phyloP scores from a whole-genome alignment of 345 rosid genomes.

The Tarenaya hassleriana region DNA sequence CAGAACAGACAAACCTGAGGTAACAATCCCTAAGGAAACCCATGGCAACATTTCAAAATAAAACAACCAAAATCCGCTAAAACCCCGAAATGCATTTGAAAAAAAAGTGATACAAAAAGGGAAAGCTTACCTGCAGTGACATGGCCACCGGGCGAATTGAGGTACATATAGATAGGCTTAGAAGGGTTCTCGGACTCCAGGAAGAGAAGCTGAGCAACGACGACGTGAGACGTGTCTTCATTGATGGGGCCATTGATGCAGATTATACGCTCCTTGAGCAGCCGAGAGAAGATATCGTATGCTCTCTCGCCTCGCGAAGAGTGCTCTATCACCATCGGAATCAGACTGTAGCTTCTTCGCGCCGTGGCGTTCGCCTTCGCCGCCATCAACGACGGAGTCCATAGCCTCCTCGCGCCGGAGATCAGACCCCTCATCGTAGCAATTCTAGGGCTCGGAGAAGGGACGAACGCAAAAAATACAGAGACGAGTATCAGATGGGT shows the following conservation, averaged over 20 bases:
- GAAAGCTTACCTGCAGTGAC: conserved; percentile 59
- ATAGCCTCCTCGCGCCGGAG: background rate
- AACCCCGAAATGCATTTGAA: no score
- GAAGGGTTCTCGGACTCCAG: conserved; percentile 83
- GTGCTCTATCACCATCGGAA: conserved; percentile 78
- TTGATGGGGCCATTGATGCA: conserved; percentile 71
- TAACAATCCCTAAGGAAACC: background rate
- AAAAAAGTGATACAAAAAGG: background rate
- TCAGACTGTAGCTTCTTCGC: conserved; percentile 41
- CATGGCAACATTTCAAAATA: background rate
- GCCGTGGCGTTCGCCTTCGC: background rate
- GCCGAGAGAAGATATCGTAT: conserved; percentile 75
- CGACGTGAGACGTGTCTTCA: conserved; percentile 79
- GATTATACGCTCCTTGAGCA: conserved; percentile 68
- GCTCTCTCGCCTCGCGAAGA: conserved; percentile 84
- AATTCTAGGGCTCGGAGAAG: background rate
- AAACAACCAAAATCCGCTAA: no score
- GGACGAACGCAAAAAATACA: background rate
- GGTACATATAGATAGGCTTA: conserved; percentile 80
- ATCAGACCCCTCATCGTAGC: conserved; percentile 1
- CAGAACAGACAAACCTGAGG: no score
- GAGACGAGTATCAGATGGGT: background rate
- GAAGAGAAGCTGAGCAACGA: conserved; percentile 83
- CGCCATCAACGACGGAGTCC: background rate
- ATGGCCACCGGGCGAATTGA: conserved; percentile 79